phyloP scores from a whole-genome alignment of 1,139 yeast genomes.

The Yamadazyma atlantica region DNA sequence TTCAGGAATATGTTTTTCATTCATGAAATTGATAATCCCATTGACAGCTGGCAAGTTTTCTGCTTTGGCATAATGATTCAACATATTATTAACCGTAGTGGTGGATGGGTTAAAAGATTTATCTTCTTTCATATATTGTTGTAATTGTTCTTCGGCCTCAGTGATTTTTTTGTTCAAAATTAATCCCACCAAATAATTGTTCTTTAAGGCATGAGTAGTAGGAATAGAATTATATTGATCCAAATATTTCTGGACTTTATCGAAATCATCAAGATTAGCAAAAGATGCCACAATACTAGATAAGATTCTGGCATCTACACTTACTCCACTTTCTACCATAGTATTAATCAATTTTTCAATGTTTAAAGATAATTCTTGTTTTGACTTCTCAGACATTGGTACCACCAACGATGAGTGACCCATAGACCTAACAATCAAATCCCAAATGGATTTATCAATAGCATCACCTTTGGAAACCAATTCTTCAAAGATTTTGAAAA shows the following conservation, averaged over 20 bases:
- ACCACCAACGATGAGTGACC: conserved; percentile 29
- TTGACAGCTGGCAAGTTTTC: conserved; percentile 39
- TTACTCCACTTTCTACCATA: conserved; percentile 22
- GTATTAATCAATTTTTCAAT: conserved; percentile 34
- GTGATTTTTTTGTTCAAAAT: conserved; percentile 27
- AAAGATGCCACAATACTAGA: conserved; percentile 35
- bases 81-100: conserved; percentile 37
- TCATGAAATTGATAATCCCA: conserved; percentile 40
- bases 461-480: conserved; percentile 27
- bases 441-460: conserved; percentile 37
- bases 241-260: conserved; percentile 31
- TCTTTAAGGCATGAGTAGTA: conserved; percentile 29
- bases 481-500: conserved; percentile 34
- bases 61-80: conserved; percentile 29
- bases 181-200: conserved; percentile 39
- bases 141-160: conserved; percentile 36
- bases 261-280: conserved; percentile 36
- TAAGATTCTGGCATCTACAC: conserved; percentile 29
- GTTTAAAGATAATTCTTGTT: conserved; percentile 16
- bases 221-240: conserved; percentile 23
- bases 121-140: conserved; percentile 26
- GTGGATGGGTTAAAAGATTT: conserved; percentile 32
- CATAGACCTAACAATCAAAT: conserved; percentile 34
- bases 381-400: conserved; percentile 17
- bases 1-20: conserved; percentile 44